Evolutionary conservation across 305 asterid species (phyloP).

Genomic region (Solanum chacoense): DNA sequence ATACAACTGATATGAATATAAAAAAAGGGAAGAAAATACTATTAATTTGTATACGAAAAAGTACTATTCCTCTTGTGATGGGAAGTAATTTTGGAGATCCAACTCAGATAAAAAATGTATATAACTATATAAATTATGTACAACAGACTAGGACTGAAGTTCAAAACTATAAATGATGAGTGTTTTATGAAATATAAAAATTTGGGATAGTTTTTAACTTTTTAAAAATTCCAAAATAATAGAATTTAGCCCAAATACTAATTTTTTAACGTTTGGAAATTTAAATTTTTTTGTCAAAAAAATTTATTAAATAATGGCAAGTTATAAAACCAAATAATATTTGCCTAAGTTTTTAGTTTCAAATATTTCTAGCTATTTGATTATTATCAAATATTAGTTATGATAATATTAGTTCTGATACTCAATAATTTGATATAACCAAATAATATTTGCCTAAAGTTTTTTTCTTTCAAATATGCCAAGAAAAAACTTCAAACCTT

Average conservation of each 20-base stretch:
- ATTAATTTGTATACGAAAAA: background rate
- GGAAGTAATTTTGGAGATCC: background rate
- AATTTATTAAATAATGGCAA: too few species aligned
- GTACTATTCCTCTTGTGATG: background rate
- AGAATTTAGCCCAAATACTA: background rate
- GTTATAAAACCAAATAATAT: too few species aligned
- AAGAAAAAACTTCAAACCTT: too few species aligned
- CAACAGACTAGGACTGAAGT: background rate
- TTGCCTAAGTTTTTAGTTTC: too few species aligned
- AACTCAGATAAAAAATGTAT: background rate
- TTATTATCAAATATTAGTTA: too few species aligned
- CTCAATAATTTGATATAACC: too few species aligned
- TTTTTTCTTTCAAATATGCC: too few species aligned
- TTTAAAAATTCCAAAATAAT: too few species aligned
- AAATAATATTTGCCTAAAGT: too few species aligned
- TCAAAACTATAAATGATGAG: background rate
- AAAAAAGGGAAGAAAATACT: background rate
- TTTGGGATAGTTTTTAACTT: too few species aligned
- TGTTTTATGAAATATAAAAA: background rate
- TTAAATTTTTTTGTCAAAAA: background rate
- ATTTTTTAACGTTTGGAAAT: background rate
- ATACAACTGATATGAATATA: background rate
- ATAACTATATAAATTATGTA: background rate
- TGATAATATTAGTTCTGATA: too few species aligned
- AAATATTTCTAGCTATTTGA: too few species aligned